phyloP scores from a whole-genome alignment of 805 yeast species.

The Kodamaea neixiangensis region DNA sequence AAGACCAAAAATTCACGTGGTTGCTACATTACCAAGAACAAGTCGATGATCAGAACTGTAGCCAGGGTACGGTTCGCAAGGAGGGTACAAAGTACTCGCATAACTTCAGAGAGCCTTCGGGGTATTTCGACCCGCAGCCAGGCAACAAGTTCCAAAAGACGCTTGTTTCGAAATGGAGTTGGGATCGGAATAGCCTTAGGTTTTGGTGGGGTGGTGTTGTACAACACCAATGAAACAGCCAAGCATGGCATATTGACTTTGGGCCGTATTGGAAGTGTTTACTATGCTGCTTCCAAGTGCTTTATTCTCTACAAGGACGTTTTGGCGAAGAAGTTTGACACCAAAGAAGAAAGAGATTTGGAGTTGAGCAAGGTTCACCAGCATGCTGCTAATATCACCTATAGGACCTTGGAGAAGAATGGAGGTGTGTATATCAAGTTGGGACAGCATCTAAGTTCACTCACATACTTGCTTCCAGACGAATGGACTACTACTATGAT shows the following conservation, averaged over 20 bases:
- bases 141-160: neutral
- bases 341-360: constrained; percentile 43
- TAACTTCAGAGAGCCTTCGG: neutral
- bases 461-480: constrained; percentile 84
- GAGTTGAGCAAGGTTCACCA: constrained; percentile 70
- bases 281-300: constrained; percentile 71
- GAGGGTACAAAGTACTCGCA: neutral
- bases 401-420: constrained; percentile 75
- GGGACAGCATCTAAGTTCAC: constrained; percentile 92
- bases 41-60: neutral
- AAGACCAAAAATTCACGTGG: neutral
- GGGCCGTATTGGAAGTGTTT: constrained; percentile 62
- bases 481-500: constrained; percentile 97
- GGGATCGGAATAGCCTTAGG: constrained; percentile 24
- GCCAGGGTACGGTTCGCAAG: neutral
- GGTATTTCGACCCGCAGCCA: neutral
- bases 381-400: constrained; percentile 75
- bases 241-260: constrained; percentile 37
- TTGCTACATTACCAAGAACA: neutral
- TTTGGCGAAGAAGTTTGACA: constrained; percentile 45
- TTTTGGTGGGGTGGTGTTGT: constrained; percentile 28
- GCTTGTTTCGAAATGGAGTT: neutral
- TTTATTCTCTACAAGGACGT: constrained; percentile 66
- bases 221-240: constrained; percentile 38
- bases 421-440: constrained; percentile 93